Base-by-base conservation (phyloP, 139 green algal genomes). In the Chlorella ohadii region DNA sequence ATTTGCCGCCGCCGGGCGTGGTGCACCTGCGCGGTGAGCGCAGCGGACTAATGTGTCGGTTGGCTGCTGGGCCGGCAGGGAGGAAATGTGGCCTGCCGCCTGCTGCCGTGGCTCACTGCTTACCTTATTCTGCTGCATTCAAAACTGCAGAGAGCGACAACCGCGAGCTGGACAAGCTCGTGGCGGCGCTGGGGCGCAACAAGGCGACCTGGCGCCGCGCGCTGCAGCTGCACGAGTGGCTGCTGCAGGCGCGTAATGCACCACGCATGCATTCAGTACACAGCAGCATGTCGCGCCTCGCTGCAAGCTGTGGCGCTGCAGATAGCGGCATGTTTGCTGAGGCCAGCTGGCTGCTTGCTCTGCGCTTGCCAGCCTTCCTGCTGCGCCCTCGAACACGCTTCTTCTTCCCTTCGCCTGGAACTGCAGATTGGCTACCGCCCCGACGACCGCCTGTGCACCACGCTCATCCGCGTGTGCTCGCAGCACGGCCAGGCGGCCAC, bases 381-480 rank as follows among this genome's bases (percentile, higher is more conserved):
- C n/a, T n/a, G n/a, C n/a, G n/a, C n/a, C n/a, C n/a, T n/a, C n/a
- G n/a, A n/a, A n/a, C n/a, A n/a, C n/a, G n/a, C n/a, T n/a, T n/a
- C n/a, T n/a, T n/a, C n/a, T n/a, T n/a, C n/a, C n/a, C n/a, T n/a
- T n/a, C n/a, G n/a, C n/a, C n/a, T n/a, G n/a, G n/a, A n/a, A n/a
- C 25, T n/a, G 38, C 76, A 82, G 76, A 84, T 66, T 77, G 91
- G 91, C 11, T 92, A 98, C 71, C 67, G 80, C 13, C 83, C 94
- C 9, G 95, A 98, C 81, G 95, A 96, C 83, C 66, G 95, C 16
- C 92, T 98, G 44, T 96, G 91, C 86, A 97, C 95, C 44, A 97
- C 95, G 73, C 89, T 98, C 31, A 96, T 98, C 78, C 87, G 93
- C 31, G 89, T 97, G 55, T 95, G 91, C 78, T 85, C 89, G 11